These are phyloP conservation scores for Trypanosoma melophagium DNA, from an alignment of 208 protist genomes.

Conservation along the genomic window DNA sequence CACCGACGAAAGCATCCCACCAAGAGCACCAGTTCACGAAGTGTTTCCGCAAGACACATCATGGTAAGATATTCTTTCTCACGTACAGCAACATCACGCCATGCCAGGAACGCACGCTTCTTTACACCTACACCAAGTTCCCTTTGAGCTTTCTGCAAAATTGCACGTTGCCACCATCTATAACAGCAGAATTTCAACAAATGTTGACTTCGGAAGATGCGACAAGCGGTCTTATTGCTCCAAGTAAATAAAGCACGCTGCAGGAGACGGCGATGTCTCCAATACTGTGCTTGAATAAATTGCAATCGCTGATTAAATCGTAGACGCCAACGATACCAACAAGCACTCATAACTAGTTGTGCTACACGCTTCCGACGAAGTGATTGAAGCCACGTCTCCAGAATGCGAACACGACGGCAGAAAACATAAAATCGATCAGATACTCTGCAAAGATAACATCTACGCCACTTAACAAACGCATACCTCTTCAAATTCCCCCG, in stretches of 20 bases:
- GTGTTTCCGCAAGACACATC: slow-evolving; percentile 57
- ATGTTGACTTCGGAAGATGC: neutral
- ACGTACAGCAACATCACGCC: slow-evolving; percentile 13
- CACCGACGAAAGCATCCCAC: slow-evolving; percentile 65
- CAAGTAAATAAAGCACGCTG: neutral
- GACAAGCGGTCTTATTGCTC: neutral
- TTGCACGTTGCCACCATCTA: slow-evolving; percentile 23
- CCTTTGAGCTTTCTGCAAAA: neutral
- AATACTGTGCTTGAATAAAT: slow-evolving; percentile 7
- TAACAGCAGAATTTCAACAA: slow-evolving; percentile 1
- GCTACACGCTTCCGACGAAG: slow-evolving; percentile 15
- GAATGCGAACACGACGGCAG: slow-evolving; percentile 3
- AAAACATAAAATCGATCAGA: slow-evolving; percentile 33
- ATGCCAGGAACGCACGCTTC: slow-evolving; percentile 13
- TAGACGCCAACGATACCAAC: slow-evolving; percentile 28
- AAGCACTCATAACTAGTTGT: slow-evolving; percentile 5
- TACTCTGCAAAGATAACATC: slow-evolving; percentile 3
- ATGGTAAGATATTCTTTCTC: slow-evolving; percentile 13
- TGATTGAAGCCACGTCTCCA: slow-evolving; percentile 31
- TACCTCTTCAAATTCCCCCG: neutral
- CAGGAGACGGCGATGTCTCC: slow-evolving; percentile 10
- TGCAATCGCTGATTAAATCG: slow-evolving; percentile 13
- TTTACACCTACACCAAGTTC: neutral
- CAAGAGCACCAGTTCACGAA: slow-evolving; percentile 67
- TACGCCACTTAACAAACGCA: slow-evolving; percentile 11